Conservation (phyloP, 108 stramenopile species). For the Pseudonitzschia multistriata region DNA sequence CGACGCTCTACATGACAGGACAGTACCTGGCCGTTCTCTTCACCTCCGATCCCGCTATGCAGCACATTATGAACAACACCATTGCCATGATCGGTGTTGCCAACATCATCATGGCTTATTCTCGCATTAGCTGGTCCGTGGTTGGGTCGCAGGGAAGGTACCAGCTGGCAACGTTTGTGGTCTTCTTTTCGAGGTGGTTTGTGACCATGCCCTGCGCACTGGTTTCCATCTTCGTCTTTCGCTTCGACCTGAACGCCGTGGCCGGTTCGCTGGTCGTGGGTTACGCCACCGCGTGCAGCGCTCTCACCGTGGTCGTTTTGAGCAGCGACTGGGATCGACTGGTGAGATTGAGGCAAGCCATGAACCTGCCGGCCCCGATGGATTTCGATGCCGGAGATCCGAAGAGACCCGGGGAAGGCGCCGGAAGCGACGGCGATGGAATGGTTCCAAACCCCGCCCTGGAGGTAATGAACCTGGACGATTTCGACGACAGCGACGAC, state of each 20-base stretch:
- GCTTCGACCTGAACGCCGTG: slow-evolving; percentile 44
- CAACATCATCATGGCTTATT: slow-evolving; percentile 58
- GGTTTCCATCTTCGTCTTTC: slow-evolving; percentile 38
- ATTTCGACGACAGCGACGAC: slow-evolving; percentile 31
- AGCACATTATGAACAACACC: slow-evolving; percentile 50
- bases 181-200: slow-evolving; percentile 45
- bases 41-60: slow-evolving; percentile 57
- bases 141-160: slow-evolving; percentile 67
- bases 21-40: slow-evolving; percentile 44
- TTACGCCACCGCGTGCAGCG: slow-evolving; percentile 43
- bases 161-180: slow-evolving; percentile 47
- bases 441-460: slow-evolving; percentile 4
- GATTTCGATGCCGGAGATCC: background rate
- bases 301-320: slow-evolving; percentile 38
- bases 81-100: slow-evolving; percentile 71
- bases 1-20: slow-evolving; percentile 43
- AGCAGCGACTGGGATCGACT: slow-evolving; percentile 56
- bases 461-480: slow-evolving; percentile 10
- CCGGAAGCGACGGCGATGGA: slow-evolving; percentile 7
- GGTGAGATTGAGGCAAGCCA: slow-evolving; percentile 28
- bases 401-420: background rate
- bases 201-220: slow-evolving; percentile 60
- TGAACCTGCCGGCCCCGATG: slow-evolving; percentile 10
- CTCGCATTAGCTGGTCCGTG: slow-evolving; percentile 61
- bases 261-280: slow-evolving; percentile 50